A percentile compares a stretch with the other conserved stretches of the same genome.
phyloP scores from a whole-genome alignment of 805 yeast species.

The Schwanniomyces pseudopolymorphus region DNA sequence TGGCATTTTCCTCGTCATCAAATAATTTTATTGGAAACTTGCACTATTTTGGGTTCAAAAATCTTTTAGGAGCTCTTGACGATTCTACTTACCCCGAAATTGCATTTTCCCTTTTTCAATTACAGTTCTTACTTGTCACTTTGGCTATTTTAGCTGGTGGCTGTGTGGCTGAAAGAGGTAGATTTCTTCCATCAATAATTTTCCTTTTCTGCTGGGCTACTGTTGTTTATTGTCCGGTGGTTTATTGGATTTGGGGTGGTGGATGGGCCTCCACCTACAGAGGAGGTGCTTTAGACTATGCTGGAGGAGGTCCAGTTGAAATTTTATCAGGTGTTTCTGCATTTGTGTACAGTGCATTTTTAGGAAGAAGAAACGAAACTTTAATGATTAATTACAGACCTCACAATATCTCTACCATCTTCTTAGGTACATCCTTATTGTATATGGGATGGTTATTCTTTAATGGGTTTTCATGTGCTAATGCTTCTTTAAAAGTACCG shows the following conservation, averaged over 20 bases:
- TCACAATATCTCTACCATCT: constrained; percentile 88
- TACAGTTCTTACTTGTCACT: constrained; percentile 91
- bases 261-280: constrained; percentile 82
- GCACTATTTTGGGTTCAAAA: constrained; percentile 76
- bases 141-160: constrained; percentile 90
- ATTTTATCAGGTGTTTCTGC: constrained; percentile 90
- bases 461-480: constrained; percentile 85
- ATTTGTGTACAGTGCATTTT: constrained; percentile 75
- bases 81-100: constrained; percentile 69
- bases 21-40: constrained; percentile 88
- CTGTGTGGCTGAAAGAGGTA: constrained; percentile 82
- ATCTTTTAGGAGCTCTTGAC: constrained; percentile 52
- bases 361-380: constrained; percentile 76
- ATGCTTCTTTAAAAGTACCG: constrained; percentile 79
- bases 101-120: constrained; percentile 82
- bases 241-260: constrained; percentile 93
- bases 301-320: constrained; percentile 98
- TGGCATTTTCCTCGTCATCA: constrained; percentile 82
- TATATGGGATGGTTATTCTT: constrained; percentile 98
- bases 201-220: constrained; percentile 89
- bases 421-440: constrained; percentile 80
- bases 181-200: constrained; percentile 80
- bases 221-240: constrained; percentile 89
- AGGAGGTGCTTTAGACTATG: constrained; percentile 94
- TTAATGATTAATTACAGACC: constrained; percentile 87